A percentile compares a stretch with the other conserved stretches of the same genome.
Conservation (phyloP, 129 eudicot species). For the Arctium minus region DNA sequence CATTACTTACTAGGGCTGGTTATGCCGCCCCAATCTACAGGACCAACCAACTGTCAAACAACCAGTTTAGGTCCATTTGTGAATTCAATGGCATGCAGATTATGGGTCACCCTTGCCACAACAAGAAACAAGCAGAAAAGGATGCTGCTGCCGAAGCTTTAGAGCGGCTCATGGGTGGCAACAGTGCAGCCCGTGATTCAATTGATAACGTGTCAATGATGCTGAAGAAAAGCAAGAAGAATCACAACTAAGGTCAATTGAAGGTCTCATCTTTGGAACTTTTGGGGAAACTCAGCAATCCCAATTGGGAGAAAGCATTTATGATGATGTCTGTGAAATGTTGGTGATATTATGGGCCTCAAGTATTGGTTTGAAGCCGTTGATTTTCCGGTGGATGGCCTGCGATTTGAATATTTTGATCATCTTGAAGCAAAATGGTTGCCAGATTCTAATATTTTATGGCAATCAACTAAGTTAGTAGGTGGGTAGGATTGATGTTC, state of each 20-base stretch:
- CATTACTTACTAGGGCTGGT: slow-evolving; percentile 76
- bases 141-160: slow-evolving; percentile 94
- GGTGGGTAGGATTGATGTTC: not conserved
- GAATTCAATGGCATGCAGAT: slow-evolving; percentile 83
- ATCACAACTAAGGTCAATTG: slow-evolving; percentile 25
- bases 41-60: slow-evolving; percentile 45
- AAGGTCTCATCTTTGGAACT: not conserved
- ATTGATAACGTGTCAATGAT: slow-evolving; percentile 56
- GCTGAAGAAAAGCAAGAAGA: slow-evolving; percentile 78
- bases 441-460: not conserved
- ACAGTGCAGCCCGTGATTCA: slow-evolving; percentile 41
- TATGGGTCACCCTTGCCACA: slow-evolving; percentile 68
- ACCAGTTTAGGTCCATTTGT: slow-evolving; percentile 61
- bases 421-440: slow-evolving; percentile 14
- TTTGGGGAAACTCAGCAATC: not conserved
- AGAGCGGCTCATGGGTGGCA: slow-evolving; percentile 55
- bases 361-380: not conserved
- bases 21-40: slow-evolving; percentile 56
- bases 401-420: not conserved
- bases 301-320: not conserved
- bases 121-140: slow-evolving; percentile 90
- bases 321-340: not conserved
- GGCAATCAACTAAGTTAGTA: not conserved
- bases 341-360: not conserved
- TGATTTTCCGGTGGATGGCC: not conserved